Base-by-base conservation (phyloP, 768 basidiomycete species). In the Tubosaeta sp. region DNA sequence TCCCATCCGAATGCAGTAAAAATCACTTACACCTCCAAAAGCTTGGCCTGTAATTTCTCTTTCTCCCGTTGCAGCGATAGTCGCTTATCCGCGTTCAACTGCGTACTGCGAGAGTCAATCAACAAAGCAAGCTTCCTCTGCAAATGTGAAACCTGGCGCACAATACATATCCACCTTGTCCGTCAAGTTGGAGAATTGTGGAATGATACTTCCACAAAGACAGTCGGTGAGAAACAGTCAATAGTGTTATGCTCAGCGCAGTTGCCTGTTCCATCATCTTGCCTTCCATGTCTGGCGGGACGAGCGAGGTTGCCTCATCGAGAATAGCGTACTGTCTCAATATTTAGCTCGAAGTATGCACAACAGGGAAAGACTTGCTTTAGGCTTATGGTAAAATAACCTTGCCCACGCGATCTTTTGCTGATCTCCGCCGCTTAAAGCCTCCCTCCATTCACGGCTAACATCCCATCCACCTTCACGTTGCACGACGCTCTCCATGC, bases 331-430 rank as follows among this genome's bases (percentile, higher is more conserved):
- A 97, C 92, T 95, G 60, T 14, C 22, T 27, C 53, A n/a, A 37
- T 27, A 27, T 31, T 52, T 39, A 50, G 51, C 29, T 35, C 25
- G 42, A 33, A 19, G 6, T 22, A 25, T 12, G 33, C 16, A 4
- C 37, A 19, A 43, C 41, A 34, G 19, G 41, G 16, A 47, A 17
- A 58, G 5, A 64, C 76, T 58, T 56, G 85, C 92, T 79, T 92
- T 95, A 10, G 95, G 95, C 52, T 79, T 75, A 65, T 98, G 95
- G 68, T 99, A 99, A 66, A 97, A 99, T 59, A 99, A 69, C 59
- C 95, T 75, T 12, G 93, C 95, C 93, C 95, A 97, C 0, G 95
- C 95, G 52, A 98, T 88, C 72, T 95, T 86, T 71, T 98, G 95
- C 68, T 98, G 92, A 68, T 97, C 95, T 17, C 95, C 95, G 1